Conservation (phyloP, 768 basidiomycete species). For the Phaeolepiota aurea region DNA sequence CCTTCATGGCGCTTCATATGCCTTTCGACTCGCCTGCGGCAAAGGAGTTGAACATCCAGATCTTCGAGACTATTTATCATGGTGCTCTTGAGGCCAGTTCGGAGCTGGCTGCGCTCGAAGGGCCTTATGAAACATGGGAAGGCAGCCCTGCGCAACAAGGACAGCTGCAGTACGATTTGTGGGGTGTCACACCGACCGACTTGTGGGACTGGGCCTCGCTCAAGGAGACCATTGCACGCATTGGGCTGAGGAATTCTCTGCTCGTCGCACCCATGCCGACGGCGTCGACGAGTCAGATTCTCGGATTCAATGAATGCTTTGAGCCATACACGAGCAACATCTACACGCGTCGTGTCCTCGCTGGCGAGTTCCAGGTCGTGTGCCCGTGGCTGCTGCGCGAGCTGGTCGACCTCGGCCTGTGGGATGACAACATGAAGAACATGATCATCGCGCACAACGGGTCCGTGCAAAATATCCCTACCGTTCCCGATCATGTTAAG, state of each 20-base stretch:
- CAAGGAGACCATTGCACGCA: slow-evolving; percentile 76
- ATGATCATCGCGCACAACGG: slow-evolving; percentile 97
- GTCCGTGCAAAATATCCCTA: slow-evolving; percentile 79
- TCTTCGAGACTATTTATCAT: slow-evolving; percentile 99
- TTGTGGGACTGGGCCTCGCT: slow-evolving; percentile 92
- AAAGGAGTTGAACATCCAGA: slow-evolving; percentile 83
- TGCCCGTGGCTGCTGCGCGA: slow-evolving; percentile 99
- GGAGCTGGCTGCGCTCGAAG: slow-evolving; percentile 74
- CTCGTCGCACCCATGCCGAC: slow-evolving; percentile 98
- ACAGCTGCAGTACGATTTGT: slow-evolving; percentile 88
- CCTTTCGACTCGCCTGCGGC: slow-evolving; percentile 91
- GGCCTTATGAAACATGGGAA: slow-evolving; percentile 81
- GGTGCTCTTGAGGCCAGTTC: slow-evolving; percentile 85
- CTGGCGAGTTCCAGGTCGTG: slow-evolving; percentile 98
- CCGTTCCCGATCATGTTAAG: slow-evolving; percentile 85
- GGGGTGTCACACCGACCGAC: slow-evolving; percentile 83
- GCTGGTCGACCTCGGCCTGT: slow-evolving; percentile 88
- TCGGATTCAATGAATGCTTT: slow-evolving; percentile 98
- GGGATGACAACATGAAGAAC: slow-evolving; percentile 99
- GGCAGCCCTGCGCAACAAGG: slow-evolving; percentile 90
- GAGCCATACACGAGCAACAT: slow-evolving; percentile 99
- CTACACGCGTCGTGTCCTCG: slow-evolving; percentile 97
- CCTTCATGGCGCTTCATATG: slow-evolving; percentile 95
- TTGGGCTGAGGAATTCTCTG: slow-evolving; percentile 85
- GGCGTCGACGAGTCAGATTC: slow-evolving; percentile 95